These are phyloP conservation scores for Hypoxylon cercidicola DNA, from an alignment of 495 filamentous ascomycete genomes.

Conservation along the genomic window DNA sequence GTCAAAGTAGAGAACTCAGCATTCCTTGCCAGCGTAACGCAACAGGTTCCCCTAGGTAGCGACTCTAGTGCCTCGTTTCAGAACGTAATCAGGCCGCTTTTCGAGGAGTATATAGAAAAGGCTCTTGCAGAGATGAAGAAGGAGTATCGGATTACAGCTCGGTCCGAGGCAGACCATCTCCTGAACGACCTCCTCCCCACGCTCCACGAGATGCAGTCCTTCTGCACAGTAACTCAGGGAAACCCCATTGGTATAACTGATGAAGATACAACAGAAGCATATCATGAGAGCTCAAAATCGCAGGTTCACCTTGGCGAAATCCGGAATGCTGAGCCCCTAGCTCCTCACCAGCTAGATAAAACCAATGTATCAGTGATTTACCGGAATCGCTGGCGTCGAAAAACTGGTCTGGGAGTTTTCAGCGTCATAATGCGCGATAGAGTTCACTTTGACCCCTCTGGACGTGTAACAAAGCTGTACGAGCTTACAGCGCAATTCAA, in stretches of 20 bases:
- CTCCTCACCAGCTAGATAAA: not conserved
- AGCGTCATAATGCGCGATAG: not conserved
- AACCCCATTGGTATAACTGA: no score
- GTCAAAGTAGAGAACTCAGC: slow-evolving; percentile 20
- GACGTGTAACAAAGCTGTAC: not conserved
- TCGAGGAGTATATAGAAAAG: slow-evolving; percentile 22
- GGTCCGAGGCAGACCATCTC: slow-evolving; percentile 13
- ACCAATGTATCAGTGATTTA: slow-evolving; percentile 6
- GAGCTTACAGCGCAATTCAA: slow-evolving; percentile 12
- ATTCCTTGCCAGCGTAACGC: slow-evolving; percentile 4
- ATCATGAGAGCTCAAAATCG: not conserved
- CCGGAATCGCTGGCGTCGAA: not conserved
- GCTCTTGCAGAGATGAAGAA: slow-evolving; percentile 8
- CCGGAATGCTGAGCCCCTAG: not conserved
- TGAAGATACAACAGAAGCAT: not conserved
- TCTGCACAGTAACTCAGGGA: not conserved
- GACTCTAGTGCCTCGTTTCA: not conserved
- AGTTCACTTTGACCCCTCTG: slow-evolving; percentile 7
- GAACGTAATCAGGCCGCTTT: not conserved
- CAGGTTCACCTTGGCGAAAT: not conserved
- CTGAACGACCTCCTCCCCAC: not conserved
- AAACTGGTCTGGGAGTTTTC: slow-evolving; percentile 1
- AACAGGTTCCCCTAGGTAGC: slow-evolving; percentile 5
- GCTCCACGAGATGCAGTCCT: slow-evolving; percentile 6
- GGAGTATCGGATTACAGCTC: slow-evolving; percentile 17